Percentiles rank a stretch among this genome's conserved stretches.
Conservation (phyloP, 768 basidiomycete genomes). For the Pisolithus sp. region DNA sequence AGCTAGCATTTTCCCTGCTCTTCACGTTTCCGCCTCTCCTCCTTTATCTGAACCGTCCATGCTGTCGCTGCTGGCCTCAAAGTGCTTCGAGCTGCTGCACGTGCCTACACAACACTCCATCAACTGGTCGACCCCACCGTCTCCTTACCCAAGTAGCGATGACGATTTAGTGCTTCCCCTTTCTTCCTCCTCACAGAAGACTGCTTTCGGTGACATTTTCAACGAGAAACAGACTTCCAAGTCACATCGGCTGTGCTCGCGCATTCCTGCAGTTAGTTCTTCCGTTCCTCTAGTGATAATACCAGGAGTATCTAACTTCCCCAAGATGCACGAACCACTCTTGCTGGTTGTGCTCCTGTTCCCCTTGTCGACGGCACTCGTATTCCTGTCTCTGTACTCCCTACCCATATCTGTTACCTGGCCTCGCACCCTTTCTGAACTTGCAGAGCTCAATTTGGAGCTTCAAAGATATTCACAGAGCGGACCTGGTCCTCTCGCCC, state of each 20-base stretch:
- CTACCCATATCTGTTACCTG: constrained; percentile 69
- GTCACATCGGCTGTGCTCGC: constrained; percentile 25
- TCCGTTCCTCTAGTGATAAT: constrained; percentile 3
- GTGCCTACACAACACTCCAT: constrained; percentile 33
- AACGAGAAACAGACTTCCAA: constrained; percentile 32
- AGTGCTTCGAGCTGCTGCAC: constrained; percentile 50
- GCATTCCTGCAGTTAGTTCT: constrained; percentile 31
- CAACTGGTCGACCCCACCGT: constrained; percentile 41
- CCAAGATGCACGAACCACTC: constrained; percentile 50
- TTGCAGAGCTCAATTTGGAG: constrained; percentile 68
- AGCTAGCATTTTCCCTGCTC: not conserved
- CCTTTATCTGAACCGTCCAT: constrained; percentile 34
- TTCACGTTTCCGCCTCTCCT: constrained; percentile 9
- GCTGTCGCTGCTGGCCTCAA: constrained; percentile 45
- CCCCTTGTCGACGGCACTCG: constrained; percentile 56
- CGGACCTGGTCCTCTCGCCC: constrained; percentile 54
- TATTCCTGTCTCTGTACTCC: constrained; percentile 41
- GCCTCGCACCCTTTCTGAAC: constrained; percentile 71
- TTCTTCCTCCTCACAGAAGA: constrained; percentile 43
- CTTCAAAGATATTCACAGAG: constrained; percentile 75
- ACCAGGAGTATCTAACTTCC: constrained; percentile 7
- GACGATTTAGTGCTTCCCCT: constrained; percentile 50
- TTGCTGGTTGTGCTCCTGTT: constrained; percentile 66
- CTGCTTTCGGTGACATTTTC: constrained; percentile 39
- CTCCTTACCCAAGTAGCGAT: constrained; percentile 31